Evolutionary conservation across 2,329 filamentous ascomycete species (phyloP).

Genomic region (Helicocarpus griseus): DNA sequence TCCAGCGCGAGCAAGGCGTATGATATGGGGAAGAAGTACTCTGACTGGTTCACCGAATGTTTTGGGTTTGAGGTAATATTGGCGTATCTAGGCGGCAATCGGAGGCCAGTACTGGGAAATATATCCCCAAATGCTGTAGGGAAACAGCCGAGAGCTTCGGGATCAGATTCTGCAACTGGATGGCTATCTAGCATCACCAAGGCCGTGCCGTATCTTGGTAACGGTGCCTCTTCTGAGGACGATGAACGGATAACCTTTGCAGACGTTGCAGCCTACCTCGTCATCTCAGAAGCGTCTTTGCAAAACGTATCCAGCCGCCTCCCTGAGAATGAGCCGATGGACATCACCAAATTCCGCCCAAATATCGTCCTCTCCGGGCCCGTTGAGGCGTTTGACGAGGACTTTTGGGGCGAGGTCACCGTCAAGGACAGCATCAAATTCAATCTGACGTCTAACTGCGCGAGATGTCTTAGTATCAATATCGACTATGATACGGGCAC

Average conservation of each 20-base stretch:
- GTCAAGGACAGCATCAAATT: conserved; percentile 36
- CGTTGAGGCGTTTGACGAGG: conserved; percentile 53
- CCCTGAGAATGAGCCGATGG: conserved; percentile 41
- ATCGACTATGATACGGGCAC: conserved; percentile 60
- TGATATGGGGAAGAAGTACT: conserved; percentile 52
- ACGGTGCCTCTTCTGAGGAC: conserved; percentile 13
- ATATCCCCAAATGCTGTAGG: conserved; percentile 37
- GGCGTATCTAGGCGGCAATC: conserved; percentile 54
- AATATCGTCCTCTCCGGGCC: conserved; percentile 60
- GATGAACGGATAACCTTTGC: conserved; percentile 56
- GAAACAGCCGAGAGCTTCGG: conserved; percentile 2
- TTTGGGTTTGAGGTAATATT: conserved; percentile 55
- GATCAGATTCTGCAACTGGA: not conserved
- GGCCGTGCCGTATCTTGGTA: conserved; percentile 5
- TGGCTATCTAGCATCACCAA: conserved; percentile 14
- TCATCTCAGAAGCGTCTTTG: conserved; percentile 63
- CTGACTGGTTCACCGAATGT: conserved; percentile 57
- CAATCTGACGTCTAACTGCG: conserved; percentile 59
- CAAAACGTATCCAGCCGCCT: conserved; percentile 53
- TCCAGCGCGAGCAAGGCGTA: conserved; percentile 49
- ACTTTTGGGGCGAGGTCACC: conserved; percentile 58
- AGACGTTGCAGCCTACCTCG: conserved; percentile 65
- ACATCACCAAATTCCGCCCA: conserved; percentile 61
- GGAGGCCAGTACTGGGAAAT: conserved; percentile 53
- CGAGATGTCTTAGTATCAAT: conserved; percentile 59